A percentile compares a stretch with the other conserved stretches of the same genome.
phyloP scores from a whole-genome alignment of 345 rosid genomes.

The Brassica cretica region DNA sequence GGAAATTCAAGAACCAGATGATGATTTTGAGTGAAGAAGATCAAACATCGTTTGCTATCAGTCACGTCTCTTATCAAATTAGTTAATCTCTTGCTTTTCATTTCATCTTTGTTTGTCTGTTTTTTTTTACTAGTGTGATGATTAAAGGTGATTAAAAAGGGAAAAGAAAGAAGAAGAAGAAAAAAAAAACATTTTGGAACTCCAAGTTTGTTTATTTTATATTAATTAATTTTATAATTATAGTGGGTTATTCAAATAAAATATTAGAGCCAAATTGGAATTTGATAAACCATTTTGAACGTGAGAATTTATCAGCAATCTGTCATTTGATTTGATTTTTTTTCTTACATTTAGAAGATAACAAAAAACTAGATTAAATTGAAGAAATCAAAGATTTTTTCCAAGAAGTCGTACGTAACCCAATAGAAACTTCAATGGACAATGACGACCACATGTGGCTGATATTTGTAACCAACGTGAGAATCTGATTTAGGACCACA shows the following conservation, averaged over 20 bases:
- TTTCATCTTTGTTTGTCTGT: constrained; percentile 9
- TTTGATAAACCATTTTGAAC: neutral
- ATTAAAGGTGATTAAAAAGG: constrained; percentile 19
- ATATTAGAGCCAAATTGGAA: constrained; percentile 9
- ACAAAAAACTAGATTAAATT: constrained; percentile 4
- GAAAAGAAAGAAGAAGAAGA: neutral
- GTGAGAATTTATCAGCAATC: constrained; percentile 4
- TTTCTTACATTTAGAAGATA: neutral
- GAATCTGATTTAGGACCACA: constrained; percentile 7
- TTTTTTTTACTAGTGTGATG: constrained; percentile 25
- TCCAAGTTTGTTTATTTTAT: neutral
- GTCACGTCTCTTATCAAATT: constrained; percentile 18
- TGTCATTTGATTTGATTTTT: neutral
- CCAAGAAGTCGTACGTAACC: constrained; percentile 4
- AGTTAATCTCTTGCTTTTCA: neutral
- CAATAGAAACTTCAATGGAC: constrained; percentile 12
- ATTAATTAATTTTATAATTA: neutral
- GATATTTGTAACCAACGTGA: constrained; percentile 1
- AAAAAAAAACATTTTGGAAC: constrained; percentile 13
- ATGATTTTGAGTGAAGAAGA: neutral
- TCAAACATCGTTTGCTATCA: constrained; percentile 11
- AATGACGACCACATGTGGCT: constrained; percentile 15
- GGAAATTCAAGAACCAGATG: constrained; percentile 85
- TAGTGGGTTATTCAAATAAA: neutral
- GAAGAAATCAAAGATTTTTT: constrained; percentile 9